These are phyloP conservation scores for Breviolum minutum DNA, from an alignment of 73 alveolate genomes.

Conservation along the genomic window DNA sequence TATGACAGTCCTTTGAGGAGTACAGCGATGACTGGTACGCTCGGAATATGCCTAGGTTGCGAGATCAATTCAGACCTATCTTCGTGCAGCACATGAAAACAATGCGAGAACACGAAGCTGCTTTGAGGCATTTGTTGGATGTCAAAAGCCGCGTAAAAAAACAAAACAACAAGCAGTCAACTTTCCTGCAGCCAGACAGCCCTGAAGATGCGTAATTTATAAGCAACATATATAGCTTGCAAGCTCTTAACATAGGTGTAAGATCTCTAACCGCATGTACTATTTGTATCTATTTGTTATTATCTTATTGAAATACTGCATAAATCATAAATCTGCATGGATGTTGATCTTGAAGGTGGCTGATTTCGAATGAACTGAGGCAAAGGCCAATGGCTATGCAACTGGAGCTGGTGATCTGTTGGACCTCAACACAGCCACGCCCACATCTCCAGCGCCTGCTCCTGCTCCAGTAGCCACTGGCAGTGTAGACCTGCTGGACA, in stretches of 20 bases:
- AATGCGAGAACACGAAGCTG: constrained; percentile 48
- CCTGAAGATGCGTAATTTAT: too few species aligned
- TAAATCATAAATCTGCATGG: too few species aligned
- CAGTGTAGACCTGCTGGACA: constrained; percentile 55
- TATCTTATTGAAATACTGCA: too few species aligned
- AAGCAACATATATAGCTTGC: too few species aligned
- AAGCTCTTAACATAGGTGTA: too few species aligned
- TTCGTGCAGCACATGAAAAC: constrained; percentile 78
- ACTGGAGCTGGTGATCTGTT: constrained; percentile 35
- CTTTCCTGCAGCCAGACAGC: too few species aligned
- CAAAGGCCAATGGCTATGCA: constrained; percentile 4
- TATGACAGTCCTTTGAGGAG: constrained; percentile 17
- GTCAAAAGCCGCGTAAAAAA: too few species aligned
- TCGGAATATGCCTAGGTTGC: constrained; percentile 80
- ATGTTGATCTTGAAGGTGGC: too few species aligned
- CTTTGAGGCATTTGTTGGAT: not conserved
- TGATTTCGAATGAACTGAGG: not conserved
- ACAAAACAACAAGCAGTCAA: too few species aligned
- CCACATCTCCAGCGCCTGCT: constrained; percentile 23
- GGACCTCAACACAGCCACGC: not conserved
- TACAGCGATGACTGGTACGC: constrained; percentile 93
- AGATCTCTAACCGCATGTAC: too few species aligned
- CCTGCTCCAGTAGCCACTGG: not conserved
- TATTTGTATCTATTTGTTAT: too few species aligned
- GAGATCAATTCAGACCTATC: constrained; percentile 79